Base-by-base conservation (phyloP, 2,329 filamentous ascomycete species). In the Colletotrichum sp. region DNA sequence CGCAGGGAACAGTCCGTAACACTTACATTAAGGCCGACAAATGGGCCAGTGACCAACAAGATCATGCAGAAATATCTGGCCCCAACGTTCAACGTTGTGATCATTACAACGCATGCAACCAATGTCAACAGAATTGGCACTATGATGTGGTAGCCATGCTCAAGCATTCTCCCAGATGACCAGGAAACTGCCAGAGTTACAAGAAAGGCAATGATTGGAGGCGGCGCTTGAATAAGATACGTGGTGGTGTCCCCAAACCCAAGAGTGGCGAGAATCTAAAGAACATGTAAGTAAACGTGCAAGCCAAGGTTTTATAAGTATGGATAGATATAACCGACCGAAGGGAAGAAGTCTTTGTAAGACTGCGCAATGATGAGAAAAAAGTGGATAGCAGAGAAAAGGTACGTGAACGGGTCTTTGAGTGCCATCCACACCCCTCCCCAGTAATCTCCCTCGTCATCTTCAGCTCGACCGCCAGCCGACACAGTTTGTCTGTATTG, bases 301-400 rank as follows among this genome's bases (percentile, higher is more conserved):
- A 26, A 18, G 13, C 30, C 34, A 10, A 24, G 10, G 7, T 34
- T 4, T 3, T 5, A 21, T 52, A 18, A 55, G 30, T 39, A 39
- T 39, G 6, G 12, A 24, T 5, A 21, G 0, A 2, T 15, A n/a
- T 3, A 5, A 63, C 80, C 68, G 10, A 82, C 80, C 59, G 86
- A 87, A 6, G 87, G 87, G 69, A 86, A 85, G 80, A 87, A 88
- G 69, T 85, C 85, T 71, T 86, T 86, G 79, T 85, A 86, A 0
- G 85, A 84, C 74, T 80, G 80, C 1, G 83, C 86, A 2, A 88
- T 83, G n/a, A 89, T 87, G 30, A 89, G 85, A 18, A 82, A 83
- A 9, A 87, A 87, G 65, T 87, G 86, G 57, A 87, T 85, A 2
- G 78, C 72, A 0, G 82, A 82, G 68, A 87, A 86, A 18, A 83